Evolutionary conservation across 2,329 filamentous ascomycete species (phyloP).

Genomic region (Cladosporium colombiae): DNA sequence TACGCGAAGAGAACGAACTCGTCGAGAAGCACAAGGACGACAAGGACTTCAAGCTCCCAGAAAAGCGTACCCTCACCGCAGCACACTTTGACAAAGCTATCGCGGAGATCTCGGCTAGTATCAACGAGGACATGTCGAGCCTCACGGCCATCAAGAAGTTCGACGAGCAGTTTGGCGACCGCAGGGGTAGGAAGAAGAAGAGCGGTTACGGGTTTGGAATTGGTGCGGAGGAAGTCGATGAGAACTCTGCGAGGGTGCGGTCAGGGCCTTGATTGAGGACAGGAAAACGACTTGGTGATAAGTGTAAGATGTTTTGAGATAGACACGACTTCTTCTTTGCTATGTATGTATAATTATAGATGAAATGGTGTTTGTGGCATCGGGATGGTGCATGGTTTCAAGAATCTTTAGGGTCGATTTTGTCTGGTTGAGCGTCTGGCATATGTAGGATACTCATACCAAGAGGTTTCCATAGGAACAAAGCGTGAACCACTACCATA

Average conservation of each 20-base stretch:
- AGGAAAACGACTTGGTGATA: background rate
- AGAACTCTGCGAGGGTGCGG: slow-evolving; percentile 14
- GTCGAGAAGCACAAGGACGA: slow-evolving; percentile 32
- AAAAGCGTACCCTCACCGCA: slow-evolving; percentile 64
- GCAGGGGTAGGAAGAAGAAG: slow-evolving; percentile 58
- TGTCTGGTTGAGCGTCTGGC: no score
- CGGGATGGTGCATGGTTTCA: background rate
- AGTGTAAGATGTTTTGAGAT: background rate
- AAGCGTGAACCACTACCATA: background rate
- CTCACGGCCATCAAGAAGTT: slow-evolving; percentile 88
- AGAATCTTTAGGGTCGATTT: background rate
- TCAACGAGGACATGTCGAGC: slow-evolving; percentile 89
- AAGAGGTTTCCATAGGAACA: background rate
- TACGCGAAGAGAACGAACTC: slow-evolving; percentile 68
- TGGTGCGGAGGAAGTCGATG: slow-evolving; percentile 6
- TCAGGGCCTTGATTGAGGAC: slow-evolving; percentile 2
- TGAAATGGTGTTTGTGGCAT: background rate
- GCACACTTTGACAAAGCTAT: slow-evolving; percentile 84
- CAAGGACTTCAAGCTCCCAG: slow-evolving; percentile 62
- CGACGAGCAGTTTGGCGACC: slow-evolving; percentile 90
- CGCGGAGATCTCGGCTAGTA: slow-evolving; percentile 85
- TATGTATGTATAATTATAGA: background rate
- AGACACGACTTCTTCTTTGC: slow-evolving; percentile 5
- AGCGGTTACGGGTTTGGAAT: slow-evolving; percentile 37
- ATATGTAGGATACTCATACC: background rate